Conservation (phyloP, 768 basidiomycete species). For the Mycena sanguinolenta region DNA sequence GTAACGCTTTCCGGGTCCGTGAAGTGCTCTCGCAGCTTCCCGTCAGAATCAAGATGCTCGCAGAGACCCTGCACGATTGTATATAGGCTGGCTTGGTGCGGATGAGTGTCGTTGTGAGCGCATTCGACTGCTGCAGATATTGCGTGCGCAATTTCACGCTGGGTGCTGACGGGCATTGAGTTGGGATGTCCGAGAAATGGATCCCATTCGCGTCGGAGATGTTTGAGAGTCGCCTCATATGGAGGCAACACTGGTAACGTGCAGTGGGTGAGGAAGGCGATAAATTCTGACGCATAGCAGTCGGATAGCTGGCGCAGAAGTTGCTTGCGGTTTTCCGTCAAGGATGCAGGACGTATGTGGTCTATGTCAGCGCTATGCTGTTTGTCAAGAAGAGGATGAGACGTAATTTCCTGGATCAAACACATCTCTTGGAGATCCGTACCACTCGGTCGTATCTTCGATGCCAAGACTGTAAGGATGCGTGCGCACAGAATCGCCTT, state of each 20-base stretch:
- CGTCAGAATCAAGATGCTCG: background rate
- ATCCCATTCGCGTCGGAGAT: background rate
- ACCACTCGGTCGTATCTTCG: background rate
- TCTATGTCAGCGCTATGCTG: background rate
- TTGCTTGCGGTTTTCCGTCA: background rate
- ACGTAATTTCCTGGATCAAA: background rate
- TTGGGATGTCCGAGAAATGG: background rate
- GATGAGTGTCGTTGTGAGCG: background rate
- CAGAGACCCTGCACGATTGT: background rate
- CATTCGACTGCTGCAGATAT: background rate
- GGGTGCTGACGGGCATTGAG: background rate
- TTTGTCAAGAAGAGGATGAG: background rate
- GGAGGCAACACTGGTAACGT: background rate
- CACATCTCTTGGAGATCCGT: no score
- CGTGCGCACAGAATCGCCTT: background rate
- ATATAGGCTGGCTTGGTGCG: background rate
- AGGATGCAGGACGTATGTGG: background rate
- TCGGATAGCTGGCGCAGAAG: background rate
- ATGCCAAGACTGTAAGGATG: background rate
- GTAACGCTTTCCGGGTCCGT: background rate
- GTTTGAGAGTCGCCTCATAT: constrained; percentile 1
- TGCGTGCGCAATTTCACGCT: background rate
- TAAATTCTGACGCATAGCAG: background rate
- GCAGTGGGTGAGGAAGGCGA: background rate
- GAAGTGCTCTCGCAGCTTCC: background rate